A percentile compares a stretch with the other conserved stretches of the same genome.
phyloP scores from a whole-genome alignment of 108 stramenopile species.

The Skeletonema tropicum region DNA sequence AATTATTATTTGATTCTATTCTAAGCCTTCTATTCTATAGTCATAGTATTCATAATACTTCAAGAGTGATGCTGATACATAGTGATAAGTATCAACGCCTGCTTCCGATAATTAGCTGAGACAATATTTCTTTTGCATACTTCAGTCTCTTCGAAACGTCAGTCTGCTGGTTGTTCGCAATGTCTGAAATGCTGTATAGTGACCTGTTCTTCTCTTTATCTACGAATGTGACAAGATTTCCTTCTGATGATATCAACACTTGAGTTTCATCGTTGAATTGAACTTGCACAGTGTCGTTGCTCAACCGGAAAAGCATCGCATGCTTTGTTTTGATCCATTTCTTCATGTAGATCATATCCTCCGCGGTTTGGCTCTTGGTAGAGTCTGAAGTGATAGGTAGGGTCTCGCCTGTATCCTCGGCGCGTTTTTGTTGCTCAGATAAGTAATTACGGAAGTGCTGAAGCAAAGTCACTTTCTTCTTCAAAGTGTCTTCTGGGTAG shows the following conservation, averaged over 20 bases:
- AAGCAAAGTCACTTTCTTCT: constrained; percentile 96
- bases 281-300: constrained; percentile 96
- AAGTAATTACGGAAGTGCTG: constrained; percentile 96
- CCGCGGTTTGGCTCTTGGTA: constrained; percentile 12
- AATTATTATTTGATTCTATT: neutral
- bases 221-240: constrained; percentile 83
- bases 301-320: constrained; percentile 96
- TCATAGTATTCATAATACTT: neutral
- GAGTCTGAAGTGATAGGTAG: constrained; percentile 24
- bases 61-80: neutral
- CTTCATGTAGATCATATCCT: constrained; percentile 87
- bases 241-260: constrained; percentile 87
- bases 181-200: constrained; percentile 71
- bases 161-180: constrained; percentile 63
- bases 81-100: constrained; percentile 31
- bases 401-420: constrained; percentile 49
- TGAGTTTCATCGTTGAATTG: constrained; percentile 95
- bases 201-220: constrained; percentile 82
- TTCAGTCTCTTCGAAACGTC: constrained; percentile 91
- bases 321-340: constrained; percentile 98
- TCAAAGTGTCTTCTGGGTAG: constrained; percentile 79
- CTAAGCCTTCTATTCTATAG: neutral
- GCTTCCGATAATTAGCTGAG: constrained; percentile 71
- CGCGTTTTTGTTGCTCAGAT: constrained; percentile 87
- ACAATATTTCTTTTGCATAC: constrained; percentile 93